Evolutionary conservation across 192 early-diverging fungal genomes (phyloP).

Genomic region (Coemansia sp.): DNA sequence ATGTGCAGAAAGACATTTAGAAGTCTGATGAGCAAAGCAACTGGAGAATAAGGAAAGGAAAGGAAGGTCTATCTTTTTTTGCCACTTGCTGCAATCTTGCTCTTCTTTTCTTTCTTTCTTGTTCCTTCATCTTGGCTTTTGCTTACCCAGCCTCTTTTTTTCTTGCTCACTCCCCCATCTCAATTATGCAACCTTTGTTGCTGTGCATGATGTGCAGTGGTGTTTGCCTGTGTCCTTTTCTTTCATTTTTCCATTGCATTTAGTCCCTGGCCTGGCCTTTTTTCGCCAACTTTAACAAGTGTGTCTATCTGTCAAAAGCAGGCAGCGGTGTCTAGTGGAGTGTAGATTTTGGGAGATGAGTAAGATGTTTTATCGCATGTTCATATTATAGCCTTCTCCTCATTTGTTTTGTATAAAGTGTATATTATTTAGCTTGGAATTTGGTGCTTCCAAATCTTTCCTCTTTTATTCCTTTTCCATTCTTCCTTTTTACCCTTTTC

Average conservation of each 20-base stretch:
- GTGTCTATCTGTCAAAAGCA: constrained; percentile 7
- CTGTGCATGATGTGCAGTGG: constrained; percentile 4
- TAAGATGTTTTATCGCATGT: background rate
- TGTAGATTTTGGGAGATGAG: background rate
- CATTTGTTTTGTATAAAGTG: background rate
- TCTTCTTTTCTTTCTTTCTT: background rate
- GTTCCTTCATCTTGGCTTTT: background rate
- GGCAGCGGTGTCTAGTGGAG: background rate
- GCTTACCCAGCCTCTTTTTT: constrained; percentile 4
- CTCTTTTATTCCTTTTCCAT: background rate
- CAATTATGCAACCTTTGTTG: background rate
- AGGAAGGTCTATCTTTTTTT: background rate
- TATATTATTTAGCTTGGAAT: background rate
- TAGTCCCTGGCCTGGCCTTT: background rate
- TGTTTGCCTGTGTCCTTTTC: background rate
- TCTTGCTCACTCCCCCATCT: background rate
- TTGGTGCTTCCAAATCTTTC: background rate
- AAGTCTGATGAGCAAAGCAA: background rate
- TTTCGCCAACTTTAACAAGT: background rate
- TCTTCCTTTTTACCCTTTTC: constrained; percentile 1
- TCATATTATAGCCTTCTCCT: background rate
- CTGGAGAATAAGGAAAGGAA: background rate
- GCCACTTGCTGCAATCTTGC: constrained; percentile 7
- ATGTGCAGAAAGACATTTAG: background rate
- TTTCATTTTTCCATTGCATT: background rate